Evolutionary conservation across 2,329 filamentous ascomycete genomes (phyloP).

Genomic region (Fusarium concolor): DNA sequence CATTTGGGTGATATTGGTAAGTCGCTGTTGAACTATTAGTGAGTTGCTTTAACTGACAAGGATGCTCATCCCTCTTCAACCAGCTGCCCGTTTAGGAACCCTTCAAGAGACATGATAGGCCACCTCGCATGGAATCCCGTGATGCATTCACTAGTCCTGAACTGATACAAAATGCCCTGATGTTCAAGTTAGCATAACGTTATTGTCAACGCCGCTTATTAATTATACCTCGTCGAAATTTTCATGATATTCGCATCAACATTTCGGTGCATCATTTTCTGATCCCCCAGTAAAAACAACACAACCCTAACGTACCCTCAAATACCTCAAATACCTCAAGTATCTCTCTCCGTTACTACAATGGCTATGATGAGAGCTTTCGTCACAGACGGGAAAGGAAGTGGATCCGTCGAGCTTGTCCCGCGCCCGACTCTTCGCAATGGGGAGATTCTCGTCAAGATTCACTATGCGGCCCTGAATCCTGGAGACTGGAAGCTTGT

Average conservation of each 20-base stretch:
- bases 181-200: neutral
- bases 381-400: neutral
- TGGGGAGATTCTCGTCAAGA: slow-evolving; percentile 2
- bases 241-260: too few relatives aligned
- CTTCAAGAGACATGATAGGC: neutral
- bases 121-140: too few relatives aligned
- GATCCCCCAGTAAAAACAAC: too few relatives aligned
- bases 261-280: neutral
- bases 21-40: neutral
- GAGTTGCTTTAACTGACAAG: neutral
- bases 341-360: rapidly evolving
- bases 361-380: slow-evolving; percentile 15
- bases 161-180: too few relatives aligned
- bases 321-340: too few relatives aligned
- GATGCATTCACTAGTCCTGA: neutral
- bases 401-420: neutral
- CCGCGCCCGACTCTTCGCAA: neutral
- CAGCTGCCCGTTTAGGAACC: neutral
- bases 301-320: rapidly evolving
- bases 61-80: neutral
- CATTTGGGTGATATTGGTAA: neutral
- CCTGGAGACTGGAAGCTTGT: slow-evolving; percentile 22
- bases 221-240: neutral
- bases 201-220: neutral
- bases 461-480: slow-evolving; percentile 7